Evolutionary conservation across 1,284 basidiomycete genomes (phyloP), one percentile per base, ranked within the genome.

Genomic region (Kwoniella shivajii): DNA sequence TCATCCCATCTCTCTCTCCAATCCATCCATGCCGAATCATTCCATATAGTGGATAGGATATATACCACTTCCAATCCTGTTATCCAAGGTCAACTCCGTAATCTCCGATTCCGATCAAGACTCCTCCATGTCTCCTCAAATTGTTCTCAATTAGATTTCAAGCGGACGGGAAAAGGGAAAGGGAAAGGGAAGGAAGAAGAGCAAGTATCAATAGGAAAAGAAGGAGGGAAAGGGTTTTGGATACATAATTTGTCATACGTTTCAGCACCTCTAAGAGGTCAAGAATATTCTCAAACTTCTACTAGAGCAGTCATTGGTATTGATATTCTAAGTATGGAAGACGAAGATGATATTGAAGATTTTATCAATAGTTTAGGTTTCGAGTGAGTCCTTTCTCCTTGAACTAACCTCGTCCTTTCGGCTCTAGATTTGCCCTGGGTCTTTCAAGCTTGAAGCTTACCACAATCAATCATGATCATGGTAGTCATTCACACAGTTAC

Each of bases 291-390:
- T 9, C 67, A 71, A 39, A 67, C 72, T 56, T 56, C 56, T 30
- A 68, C 72, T 9, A 60, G 71, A 48, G 71, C 71, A 20, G 53
- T 65, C 24, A 55, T 74, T 6, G 65, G 55, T 20, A 49, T 74
- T 7, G 69, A 72, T 37, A 59, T 74, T 9, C 50, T 26, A 59
- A 56, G 70, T 3, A 18, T 59, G 49, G 57, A 53, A 18, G 24
- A 30, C 13, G 20, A 54, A 6, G 52, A 58, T 13, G 72, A 73
- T 14, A 64, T 74, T 14, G 65, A 73, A 57, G 64, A 60, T 26
- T 75, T 74, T 57, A 59, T 75, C 14, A 49, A 62, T 24, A 44
- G 57, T 2, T 31, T 76, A 18, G 73, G 72, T 13, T 73, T 74
- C 56, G 61, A 54, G 74, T 75, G 53, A 58, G 73, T 71, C 31